phyloP scores from a whole-genome alignment of 106 monocot species.

The Gastrodia elata region DNA sequence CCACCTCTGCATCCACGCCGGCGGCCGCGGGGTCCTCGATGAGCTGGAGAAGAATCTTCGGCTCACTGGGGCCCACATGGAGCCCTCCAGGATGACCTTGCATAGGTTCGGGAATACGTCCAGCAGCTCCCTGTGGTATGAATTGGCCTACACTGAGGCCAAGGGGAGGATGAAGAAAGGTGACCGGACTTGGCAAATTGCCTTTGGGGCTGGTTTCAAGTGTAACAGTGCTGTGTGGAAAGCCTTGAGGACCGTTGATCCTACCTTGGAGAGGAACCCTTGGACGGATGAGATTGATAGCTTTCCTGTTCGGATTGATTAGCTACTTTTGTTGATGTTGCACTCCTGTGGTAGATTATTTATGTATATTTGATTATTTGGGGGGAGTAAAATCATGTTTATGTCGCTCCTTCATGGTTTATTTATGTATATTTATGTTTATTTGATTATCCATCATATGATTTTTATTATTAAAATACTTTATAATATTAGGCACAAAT shows the following conservation, averaged over 20 bases:
- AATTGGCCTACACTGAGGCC: conserved; percentile 26
- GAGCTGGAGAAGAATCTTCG: conserved; percentile 45
- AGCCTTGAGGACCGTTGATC: conserved; percentile 25
- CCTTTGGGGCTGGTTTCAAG: conserved; percentile 36
- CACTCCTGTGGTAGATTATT: no score
- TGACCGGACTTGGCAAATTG: conserved; percentile 28
- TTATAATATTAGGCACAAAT: no score
- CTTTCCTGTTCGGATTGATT: conserved; percentile 17
- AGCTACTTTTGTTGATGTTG: not conserved
- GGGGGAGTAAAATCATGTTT: no score
- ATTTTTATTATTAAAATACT: no score
- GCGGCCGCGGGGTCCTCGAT: conserved; percentile 48
- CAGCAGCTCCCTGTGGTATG: conserved; percentile 36
- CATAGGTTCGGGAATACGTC: conserved; percentile 33
- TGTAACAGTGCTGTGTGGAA: conserved; percentile 40
- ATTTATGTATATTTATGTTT: no score
- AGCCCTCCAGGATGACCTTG: conserved; percentile 33
- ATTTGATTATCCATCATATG: no score
- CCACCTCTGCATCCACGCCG: conserved; percentile 55
- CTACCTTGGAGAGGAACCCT: conserved; percentile 23
- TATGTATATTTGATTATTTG: no score
- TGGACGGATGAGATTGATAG: conserved; percentile 28
- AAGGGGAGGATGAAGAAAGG: conserved; percentile 32
- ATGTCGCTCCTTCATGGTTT: no score
- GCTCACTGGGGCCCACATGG: conserved; percentile 23